Conservation (phyloP, 1,284 basidiomycete genomes). For the Cryptococcus sp. region DNA sequence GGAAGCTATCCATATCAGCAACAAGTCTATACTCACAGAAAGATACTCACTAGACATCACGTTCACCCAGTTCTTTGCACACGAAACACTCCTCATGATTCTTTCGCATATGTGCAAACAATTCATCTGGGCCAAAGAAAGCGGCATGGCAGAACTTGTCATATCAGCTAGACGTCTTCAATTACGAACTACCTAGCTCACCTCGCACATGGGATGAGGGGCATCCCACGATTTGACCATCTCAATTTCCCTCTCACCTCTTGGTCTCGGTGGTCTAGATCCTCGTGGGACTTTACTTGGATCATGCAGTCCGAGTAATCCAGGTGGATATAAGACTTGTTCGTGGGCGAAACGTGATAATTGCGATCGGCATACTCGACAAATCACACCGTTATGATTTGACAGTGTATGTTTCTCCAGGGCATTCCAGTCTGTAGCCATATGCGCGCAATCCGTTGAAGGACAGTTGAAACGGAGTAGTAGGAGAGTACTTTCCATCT, state of each 20-base stretch:
- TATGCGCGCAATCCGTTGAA: constrained; percentile 71
- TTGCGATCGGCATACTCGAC: constrained; percentile 80
- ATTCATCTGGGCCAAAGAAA: constrained; percentile 85
- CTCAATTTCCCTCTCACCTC: constrained; percentile 38
- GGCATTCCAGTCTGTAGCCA: constrained; percentile 81
- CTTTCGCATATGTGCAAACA: constrained; percentile 92
- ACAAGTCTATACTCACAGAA: neutral
- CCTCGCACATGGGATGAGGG: constrained; percentile 49
- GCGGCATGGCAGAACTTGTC: constrained; percentile 78
- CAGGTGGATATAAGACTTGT: constrained; percentile 74
- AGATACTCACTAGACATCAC: constrained; percentile 74
- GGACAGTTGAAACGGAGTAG: constrained; percentile 85
- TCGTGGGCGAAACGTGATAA: constrained; percentile 97
- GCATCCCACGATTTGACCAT: constrained; percentile 44
- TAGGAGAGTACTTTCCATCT: constrained; percentile 88
- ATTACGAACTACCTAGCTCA: constrained; percentile 41
- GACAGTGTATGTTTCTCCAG: constrained; percentile 59
- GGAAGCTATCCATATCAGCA: constrained; percentile 57
- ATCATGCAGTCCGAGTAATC: constrained; percentile 68
- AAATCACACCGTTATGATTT: constrained; percentile 70
- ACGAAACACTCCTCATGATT: constrained; percentile 95
- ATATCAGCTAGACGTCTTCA: constrained; percentile 2
- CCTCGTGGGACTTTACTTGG: constrained; percentile 62
- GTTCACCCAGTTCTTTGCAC: constrained; percentile 73
- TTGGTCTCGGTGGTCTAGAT: constrained; percentile 36